Percentiles rank a stretch among this genome's conserved stretches.
Evolutionary conservation across 2,329 filamentous ascomycete genomes (phyloP).

Genomic region (Neonectria ditissima): DNA sequence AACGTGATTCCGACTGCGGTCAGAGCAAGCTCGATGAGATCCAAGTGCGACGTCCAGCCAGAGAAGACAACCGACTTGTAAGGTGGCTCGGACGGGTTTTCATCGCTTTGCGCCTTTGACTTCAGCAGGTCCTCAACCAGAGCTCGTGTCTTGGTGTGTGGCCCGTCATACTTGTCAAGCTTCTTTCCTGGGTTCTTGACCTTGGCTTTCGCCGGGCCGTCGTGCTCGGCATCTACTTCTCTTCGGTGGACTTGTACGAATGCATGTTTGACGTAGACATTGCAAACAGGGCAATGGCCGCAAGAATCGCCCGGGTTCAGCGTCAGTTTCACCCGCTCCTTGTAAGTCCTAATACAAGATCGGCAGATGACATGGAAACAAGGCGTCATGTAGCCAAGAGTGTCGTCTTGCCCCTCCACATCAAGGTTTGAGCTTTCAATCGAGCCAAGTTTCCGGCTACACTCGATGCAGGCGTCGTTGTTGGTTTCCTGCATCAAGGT

Average conservation of each 20-base stretch:
- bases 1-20: conserved; percentile 74
- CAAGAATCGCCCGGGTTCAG: conserved; percentile 52
- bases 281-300: conserved; percentile 77
- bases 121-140: conserved; percentile 79
- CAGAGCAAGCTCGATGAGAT: conserved; percentile 89
- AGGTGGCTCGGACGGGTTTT: conserved; percentile 73
- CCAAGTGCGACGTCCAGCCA: conserved; percentile 94
- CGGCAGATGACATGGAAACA: conserved; percentile 90
- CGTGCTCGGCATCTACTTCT: conserved; percentile 68
- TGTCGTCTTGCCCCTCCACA: conserved; percentile 69
- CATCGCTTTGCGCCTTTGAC: conserved; percentile 71
- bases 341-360: conserved; percentile 74
- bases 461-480: conserved; percentile 78
- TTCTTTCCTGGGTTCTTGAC: conserved; percentile 60
- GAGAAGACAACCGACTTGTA: conserved; percentile 97
- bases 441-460: conserved; percentile 72
- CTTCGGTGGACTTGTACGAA: conserved; percentile 77
- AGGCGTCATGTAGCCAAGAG: conserved; percentile 83
- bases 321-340: conserved; percentile 61
- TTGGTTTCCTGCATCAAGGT: conserved; percentile 86
- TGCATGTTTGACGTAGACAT: conserved; percentile 69
- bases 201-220: conserved; percentile 58
- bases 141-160: conserved; percentile 91
- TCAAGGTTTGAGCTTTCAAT: conserved; percentile 68
- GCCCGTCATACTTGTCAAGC: conserved; percentile 80